Percentiles rank a stretch among this genome's conserved stretches.
phyloP scores from a whole-genome alignment of 345 rosid species.

The Arabis alpina region DNA sequence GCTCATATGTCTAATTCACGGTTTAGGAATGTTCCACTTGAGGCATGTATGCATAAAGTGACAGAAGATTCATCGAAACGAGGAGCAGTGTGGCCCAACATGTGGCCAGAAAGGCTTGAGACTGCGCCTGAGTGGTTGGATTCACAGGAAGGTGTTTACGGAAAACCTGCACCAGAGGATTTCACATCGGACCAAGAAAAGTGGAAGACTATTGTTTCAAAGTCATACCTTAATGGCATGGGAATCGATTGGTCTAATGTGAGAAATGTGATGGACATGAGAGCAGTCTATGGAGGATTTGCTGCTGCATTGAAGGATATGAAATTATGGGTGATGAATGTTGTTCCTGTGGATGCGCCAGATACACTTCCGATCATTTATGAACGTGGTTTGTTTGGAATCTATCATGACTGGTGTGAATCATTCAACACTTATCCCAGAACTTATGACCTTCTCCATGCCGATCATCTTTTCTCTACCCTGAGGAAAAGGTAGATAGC shows the following conservation, averaged over 20 bases:
- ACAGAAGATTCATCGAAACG: slow-evolving; percentile 57
- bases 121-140: slow-evolving; percentile 75
- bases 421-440: slow-evolving; percentile 92
- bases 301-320: slow-evolving; percentile 80
- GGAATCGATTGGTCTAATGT: slow-evolving; percentile 69
- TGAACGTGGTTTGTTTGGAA: slow-evolving; percentile 92
- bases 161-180: slow-evolving; percentile 71
- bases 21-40: slow-evolving; percentile 72
- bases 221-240: slow-evolving; percentile 61
- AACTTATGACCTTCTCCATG: slow-evolving; percentile 85
- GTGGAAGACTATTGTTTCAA: slow-evolving; percentile 68
- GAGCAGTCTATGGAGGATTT: slow-evolving; percentile 91
- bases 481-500: slow-evolving; percentile 59
- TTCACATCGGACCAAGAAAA: slow-evolving; percentile 63
- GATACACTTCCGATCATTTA: slow-evolving; percentile 86
- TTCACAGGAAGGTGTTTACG: slow-evolving; percentile 64
- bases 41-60: slow-evolving; percentile 82
- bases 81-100: slow-evolving; percentile 74
- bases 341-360: slow-evolving; percentile 69
- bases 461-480: slow-evolving; percentile 77
- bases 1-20: slow-evolving; percentile 6
- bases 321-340: slow-evolving; percentile 88
- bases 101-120: slow-evolving; percentile 72
- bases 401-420: slow-evolving; percentile 94
- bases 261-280: slow-evolving; percentile 95